Conservation (phyloP, 2,329 filamentous ascomycete species). For the Hymenoscyphus albidus region DNA sequence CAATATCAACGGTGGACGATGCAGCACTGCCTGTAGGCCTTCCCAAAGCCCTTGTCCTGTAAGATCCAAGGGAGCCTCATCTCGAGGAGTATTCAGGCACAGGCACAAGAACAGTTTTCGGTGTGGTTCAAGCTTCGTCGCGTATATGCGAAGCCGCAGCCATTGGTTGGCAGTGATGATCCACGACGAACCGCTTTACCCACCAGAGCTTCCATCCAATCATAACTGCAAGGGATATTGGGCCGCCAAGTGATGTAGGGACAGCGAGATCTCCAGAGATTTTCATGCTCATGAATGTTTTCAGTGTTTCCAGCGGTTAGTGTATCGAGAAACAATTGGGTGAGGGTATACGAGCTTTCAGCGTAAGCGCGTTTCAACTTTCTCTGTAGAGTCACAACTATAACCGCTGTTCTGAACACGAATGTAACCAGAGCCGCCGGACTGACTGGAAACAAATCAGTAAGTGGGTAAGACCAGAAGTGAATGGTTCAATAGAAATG, state of each 20-base stretch:
- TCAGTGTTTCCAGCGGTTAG: slow-evolving; percentile 13
- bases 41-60: not conserved
- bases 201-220: slow-evolving; percentile 20
- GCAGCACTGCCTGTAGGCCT: not conserved
- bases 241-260: slow-evolving; percentile 16
- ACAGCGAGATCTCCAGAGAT: slow-evolving; percentile 12
- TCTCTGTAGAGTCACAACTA: slow-evolving; percentile 3
- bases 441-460: not conserved
- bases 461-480: not conserved
- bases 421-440: not conserved
- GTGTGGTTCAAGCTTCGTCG: slow-evolving; percentile 21
- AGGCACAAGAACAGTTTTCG: not conserved
- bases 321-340: slow-evolving; percentile 21
- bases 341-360: not conserved
- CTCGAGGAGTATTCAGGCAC: not conserved
- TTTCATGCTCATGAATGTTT: slow-evolving; percentile 24
- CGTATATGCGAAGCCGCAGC: not conserved
- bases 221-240: slow-evolving; percentile 19
- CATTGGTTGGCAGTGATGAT: slow-evolving; percentile 11
- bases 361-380: slow-evolving; percentile 10
- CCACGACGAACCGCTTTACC: slow-evolving; percentile 5
- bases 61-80: not conserved
- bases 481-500: not conserved
- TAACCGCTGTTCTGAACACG: not conserved
- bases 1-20: slow-evolving; percentile 10